These are phyloP conservation scores for Colletotrichum sp. DNA, from an alignment of 2,329 filamentous ascomycete genomes.

Conservation along the genomic window DNA sequence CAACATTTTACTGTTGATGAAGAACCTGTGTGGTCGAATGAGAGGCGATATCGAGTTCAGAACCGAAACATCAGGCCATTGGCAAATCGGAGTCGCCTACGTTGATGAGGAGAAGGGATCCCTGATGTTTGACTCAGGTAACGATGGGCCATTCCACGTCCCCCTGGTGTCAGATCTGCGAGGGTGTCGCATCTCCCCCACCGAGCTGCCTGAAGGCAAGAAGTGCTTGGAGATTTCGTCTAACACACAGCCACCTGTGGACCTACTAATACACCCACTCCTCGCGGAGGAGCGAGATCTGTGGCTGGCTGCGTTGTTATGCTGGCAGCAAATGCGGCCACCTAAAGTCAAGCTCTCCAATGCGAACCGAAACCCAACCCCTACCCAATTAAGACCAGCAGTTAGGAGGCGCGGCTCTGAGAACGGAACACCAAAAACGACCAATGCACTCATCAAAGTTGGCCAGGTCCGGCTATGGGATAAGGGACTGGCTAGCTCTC, in stretches of 20 bases:
- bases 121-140: constrained; percentile 76
- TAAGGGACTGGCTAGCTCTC: constrained; percentile 65
- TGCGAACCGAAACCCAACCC: constrained; percentile 42
- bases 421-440: constrained; percentile 27
- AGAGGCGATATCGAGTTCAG: constrained; percentile 79
- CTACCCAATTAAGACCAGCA: constrained; percentile 36
- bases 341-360: constrained; percentile 59
- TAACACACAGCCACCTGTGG: constrained; percentile 55
- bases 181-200: constrained; percentile 71
- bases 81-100: constrained; percentile 75
- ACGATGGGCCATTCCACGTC: constrained; percentile 67
- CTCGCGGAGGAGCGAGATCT: constrained; percentile 72
- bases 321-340: constrained; percentile 79
- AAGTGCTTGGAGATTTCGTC: constrained; percentile 57
- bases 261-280: constrained; percentile 70
- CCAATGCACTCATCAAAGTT: constrained; percentile 86
- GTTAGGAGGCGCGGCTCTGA: constrained; percentile 21
- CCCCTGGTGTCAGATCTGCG: constrained; percentile 76
- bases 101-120: constrained; percentile 79
- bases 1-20: constrained; percentile 78
- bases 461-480: constrained; percentile 93
- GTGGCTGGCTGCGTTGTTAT: constrained; percentile 81
- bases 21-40: constrained; percentile 78
- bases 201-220: constrained; percentile 49
- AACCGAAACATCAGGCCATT: constrained; percentile 62